Conservation (phyloP, 257 asterid genomes). For the Ligustrum vulgare region DNA sequence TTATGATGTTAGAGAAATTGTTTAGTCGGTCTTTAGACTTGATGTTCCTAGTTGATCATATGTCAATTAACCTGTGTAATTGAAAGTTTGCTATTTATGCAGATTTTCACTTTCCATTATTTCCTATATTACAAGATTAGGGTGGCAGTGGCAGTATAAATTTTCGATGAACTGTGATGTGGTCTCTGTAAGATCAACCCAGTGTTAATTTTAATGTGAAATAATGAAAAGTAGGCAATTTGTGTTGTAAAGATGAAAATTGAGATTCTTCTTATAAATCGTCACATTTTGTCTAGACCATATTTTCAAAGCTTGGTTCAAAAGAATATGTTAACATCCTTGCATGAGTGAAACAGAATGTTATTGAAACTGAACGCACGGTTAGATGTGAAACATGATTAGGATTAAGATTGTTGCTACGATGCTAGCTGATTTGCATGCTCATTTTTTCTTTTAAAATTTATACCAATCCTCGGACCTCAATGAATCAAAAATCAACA, state of each 20-base stretch:
- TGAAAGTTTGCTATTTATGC: neutral
- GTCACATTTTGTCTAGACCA: neutral
- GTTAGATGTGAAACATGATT: neutral
- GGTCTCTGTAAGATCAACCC: neutral
- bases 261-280: neutral
- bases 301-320: too few species aligned
- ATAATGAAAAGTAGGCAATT: neutral
- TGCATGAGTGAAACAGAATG: neutral
- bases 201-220: neutral
- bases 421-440: neutral
- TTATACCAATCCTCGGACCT: neutral
- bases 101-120: neutral
- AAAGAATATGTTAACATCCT: too few species aligned
- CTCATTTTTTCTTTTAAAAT: neutral
- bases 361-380: too few species aligned
- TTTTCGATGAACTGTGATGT: neutral
- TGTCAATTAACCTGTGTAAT: neutral
- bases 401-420: neutral
- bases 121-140: neutral
- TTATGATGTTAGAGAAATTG: neutral
- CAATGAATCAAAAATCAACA: slow-evolving; percentile 20
- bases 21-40: neutral
- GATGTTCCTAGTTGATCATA: neutral
- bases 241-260: neutral
- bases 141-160: neutral